Base-by-base conservation (phyloP, 257 asterid genomes). In the Coffea eugenioides region DNA sequence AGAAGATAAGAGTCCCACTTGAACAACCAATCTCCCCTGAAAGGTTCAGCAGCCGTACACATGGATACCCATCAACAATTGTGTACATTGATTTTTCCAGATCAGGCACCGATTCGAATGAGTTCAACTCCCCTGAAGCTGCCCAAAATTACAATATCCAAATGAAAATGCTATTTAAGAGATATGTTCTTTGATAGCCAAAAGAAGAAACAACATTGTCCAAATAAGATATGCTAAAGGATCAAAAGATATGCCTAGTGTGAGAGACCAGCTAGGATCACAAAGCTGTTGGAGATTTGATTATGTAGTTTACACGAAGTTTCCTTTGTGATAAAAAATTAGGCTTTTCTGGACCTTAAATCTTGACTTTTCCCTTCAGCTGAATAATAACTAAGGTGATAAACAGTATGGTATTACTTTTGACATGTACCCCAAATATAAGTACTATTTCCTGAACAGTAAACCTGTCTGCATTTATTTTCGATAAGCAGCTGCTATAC, bases 1-100 rank as follows among this genome's bases (percentile, higher is more conserved):
- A 81, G 54, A 21, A 73, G 46, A 81, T 41, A 73, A 74, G 70
- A 59, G 83, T 84, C 94, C 76, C 79, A 93, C 99, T 95, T 91
- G 99, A 92, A 87, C 99, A 95, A 66, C 99, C 99, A 82, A 95
- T 92, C 90, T 91, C 99, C 87, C 97, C 99, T 7, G 98, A 89
- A 85, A 93, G 88, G 86, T 90, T 93, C 88, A 95, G 99, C 84
- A 95, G 86, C 62, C 99, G 92, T 62, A 95, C 99, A 82, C 99
- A 95, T 21, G 99, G 99, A 85, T 88, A 93, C 75, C 97, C 99
- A 36, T 92, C 97, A 85, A 95, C 83, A 77, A 85, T 82, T 34
- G 74, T 82, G 89, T 95, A 95, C 99, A 95, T 95, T 80, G 97
- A 90, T 87, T 90, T 93, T 83, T 90, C 98, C 69, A 95, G 97